Evolutionary conservation across 768 basidiomycete genomes (phyloP), one percentile per base, ranked within the genome.

Genomic region (Amylocystis lapponica): DNA sequence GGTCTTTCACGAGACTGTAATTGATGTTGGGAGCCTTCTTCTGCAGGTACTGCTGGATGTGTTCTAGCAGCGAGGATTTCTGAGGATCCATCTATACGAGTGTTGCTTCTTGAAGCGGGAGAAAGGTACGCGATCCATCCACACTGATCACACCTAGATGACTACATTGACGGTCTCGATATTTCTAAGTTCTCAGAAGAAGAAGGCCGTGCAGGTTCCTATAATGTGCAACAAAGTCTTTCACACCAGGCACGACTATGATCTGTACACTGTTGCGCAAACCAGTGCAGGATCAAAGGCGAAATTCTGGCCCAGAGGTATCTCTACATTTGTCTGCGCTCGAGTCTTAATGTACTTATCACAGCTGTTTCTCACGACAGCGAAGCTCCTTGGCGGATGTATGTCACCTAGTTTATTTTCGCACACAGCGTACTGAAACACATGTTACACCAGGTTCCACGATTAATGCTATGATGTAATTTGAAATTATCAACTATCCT

Each of bases 331-430:
- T 13, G 38, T 39, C 42, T n/a, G n/a, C n/a, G 27, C 2, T 19
- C n/a, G 3, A 21, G 14, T 36, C 13, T 14, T 17, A n/a, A 17
- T 21, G 34, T 5, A 6, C 26, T 11, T 16, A 2, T 6, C 14
- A 20, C 23, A 22, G 10, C 20, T 17, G 20, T 13, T 30, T 4
- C 20, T 25, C 8, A 25, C 3, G 5, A 5, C 27, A 85, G 83
- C 64, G 1, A 84, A 78, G 54, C 66, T 87, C 57, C 70, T 88
- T 5, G 85, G 85, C 19, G 85, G 85, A 55, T 87, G 85, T 81
- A 54, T 59, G 79, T n/a, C 11, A 7, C 6, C 5, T 22, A 12
- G 12, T 9, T 26, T 9, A 35, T 2, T 29, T 3, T 30, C 39
- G 20, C 4, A 16, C 16, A 22, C n/a, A n/a, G n/a, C n/a, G n/a